Conservation (phyloP, 805 yeast genomes). For the Limtongia smithiae region DNA sequence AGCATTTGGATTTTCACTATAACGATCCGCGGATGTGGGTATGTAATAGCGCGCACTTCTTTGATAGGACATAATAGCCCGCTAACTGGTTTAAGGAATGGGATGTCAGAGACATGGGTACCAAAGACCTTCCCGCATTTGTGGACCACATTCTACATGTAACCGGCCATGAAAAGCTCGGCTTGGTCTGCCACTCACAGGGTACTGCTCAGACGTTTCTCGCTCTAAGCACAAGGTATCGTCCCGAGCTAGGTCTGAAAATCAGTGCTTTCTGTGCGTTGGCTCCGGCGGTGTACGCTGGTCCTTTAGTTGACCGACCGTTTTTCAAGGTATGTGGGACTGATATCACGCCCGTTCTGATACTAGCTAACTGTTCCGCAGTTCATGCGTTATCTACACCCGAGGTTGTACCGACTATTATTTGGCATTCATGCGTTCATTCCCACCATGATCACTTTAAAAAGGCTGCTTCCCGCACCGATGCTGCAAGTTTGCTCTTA, state of each 20-base stretch:
- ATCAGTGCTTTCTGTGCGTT: conserved; percentile 69
- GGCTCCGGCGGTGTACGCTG: conserved; percentile 92
- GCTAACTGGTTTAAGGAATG: conserved; percentile 50
- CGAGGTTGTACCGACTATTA: conserved; percentile 37
- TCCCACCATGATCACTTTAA: conserved; percentile 64
- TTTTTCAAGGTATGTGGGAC: conserved; percentile 31
- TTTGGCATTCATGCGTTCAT: conserved; percentile 80
- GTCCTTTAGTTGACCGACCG: conserved; percentile 59
- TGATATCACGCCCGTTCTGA: neutral
- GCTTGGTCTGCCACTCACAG: conserved; percentile 82
- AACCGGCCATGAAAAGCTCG: conserved; percentile 41
- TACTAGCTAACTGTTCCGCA: neutral
- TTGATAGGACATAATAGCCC: neutral
- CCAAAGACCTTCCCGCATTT: conserved; percentile 70
- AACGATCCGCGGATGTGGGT: conserved; percentile 64
- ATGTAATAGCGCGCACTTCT: neutral
- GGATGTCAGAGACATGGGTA: conserved; percentile 83
- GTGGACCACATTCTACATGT: conserved; percentile 53
- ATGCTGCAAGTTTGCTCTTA: conserved; percentile 54
- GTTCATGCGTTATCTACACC: conserved; percentile 32
- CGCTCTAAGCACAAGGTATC: conserved; percentile 52
- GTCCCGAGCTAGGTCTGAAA: conserved; percentile 48
- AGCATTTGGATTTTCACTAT: conserved; percentile 50
- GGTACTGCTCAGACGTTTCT: conserved; percentile 86
- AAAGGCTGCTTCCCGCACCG: conserved; percentile 48